These are phyloP conservation scores for Dioscorea cayenensis DNA, from an alignment of 116 monocot species.

Conservation along the genomic window DNA sequence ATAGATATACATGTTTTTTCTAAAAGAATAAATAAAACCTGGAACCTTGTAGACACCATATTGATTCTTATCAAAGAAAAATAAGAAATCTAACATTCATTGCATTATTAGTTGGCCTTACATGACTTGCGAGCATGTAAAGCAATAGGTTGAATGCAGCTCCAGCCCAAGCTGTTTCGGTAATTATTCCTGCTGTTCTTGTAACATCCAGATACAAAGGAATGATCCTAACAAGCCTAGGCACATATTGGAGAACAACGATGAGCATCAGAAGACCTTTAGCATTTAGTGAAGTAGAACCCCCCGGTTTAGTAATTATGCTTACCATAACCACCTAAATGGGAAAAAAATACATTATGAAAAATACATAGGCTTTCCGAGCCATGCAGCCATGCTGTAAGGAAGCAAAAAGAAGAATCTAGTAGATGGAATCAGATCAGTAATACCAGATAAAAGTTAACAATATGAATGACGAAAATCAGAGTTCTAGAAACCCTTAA, in stretches of 20 bases:
- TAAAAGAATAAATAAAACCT: too few species aligned
- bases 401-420: background rate
- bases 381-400: too few species aligned
- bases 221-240: conserved; percentile 63
- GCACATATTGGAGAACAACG: conserved; percentile 77
- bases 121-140: conserved; percentile 99
- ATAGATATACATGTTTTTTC: too few species aligned
- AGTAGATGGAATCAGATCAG: too few species aligned
- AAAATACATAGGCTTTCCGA: too few species aligned
- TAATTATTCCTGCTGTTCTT: conserved; percentile 80
- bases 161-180: conserved; percentile 91
- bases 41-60: too few species aligned
- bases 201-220: conserved; percentile 79
- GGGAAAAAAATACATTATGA: background rate
- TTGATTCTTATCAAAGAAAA: too few species aligned
- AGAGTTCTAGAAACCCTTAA: too few species aligned
- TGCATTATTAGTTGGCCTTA: conserved; percentile 23
- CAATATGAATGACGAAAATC: too few species aligned
- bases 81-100: too few species aligned
- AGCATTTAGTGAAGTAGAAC: conserved; percentile 28
- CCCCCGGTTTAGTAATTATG: conserved; percentile 37
- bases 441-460: too few species aligned
- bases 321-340: conserved; percentile 62
- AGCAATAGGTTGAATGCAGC: conserved; percentile 88
- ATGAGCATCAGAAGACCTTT: conserved; percentile 64